Conservation (phyloP, 106 monocot genomes). For the Allium sativum region DNA sequence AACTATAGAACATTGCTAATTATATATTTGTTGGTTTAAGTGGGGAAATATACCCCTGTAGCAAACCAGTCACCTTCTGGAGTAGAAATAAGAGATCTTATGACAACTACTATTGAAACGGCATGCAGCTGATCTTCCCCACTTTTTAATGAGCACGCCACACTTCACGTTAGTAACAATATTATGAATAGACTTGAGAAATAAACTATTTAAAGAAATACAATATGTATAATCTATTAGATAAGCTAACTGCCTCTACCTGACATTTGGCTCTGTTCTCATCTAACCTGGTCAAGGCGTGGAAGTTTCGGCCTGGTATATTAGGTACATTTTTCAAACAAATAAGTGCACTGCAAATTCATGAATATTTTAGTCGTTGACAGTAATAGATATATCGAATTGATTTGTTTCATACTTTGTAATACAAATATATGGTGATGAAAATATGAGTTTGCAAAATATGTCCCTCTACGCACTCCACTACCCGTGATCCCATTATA, state of each 20-base stretch:
- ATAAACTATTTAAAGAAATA: background rate
- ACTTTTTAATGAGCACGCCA: slow-evolving; percentile 83
- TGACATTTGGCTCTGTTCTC: slow-evolving; percentile 99
- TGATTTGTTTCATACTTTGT: slow-evolving; percentile 54
- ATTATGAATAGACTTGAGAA: background rate
- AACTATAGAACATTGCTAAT: no score
- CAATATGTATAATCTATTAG: background rate
- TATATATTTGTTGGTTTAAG: no score
- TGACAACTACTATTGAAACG: slow-evolving; percentile 86
- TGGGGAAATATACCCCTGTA: slow-evolving; percentile 54
- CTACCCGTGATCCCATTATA: no score
- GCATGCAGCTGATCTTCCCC: slow-evolving; percentile 99
- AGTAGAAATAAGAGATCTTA: slow-evolving; percentile 84
- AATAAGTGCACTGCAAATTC: slow-evolving; percentile 73
- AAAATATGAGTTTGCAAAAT: no score
- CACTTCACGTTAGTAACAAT: background rate
- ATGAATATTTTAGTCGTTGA: background rate
- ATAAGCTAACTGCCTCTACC: slow-evolving; percentile 18
- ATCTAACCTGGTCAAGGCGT: slow-evolving; percentile 95
- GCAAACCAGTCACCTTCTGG: slow-evolving; percentile 97
- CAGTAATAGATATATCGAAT: background rate
- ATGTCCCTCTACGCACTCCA: no score
- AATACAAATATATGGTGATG: no score
- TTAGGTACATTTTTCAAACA: slow-evolving; percentile 95
- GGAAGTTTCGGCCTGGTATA: slow-evolving; percentile 91